These are phyloP conservation scores for Phylloporus sp. DNA, from an alignment of 768 basidiomycete genomes.

Conservation along the genomic window DNA sequence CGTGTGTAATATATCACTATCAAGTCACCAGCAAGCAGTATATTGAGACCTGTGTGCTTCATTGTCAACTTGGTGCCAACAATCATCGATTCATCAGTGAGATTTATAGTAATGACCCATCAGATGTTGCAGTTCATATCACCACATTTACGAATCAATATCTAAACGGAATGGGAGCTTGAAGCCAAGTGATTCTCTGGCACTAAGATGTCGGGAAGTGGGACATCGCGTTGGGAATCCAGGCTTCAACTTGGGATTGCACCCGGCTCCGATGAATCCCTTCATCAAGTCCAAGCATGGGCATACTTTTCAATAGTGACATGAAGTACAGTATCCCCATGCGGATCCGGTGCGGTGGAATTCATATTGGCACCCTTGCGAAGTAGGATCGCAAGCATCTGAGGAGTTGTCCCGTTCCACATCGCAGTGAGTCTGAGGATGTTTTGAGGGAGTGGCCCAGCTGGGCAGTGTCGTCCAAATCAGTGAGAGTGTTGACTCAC, in stretches of 20 bases:
- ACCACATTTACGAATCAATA: background rate
- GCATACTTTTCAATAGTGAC: background rate
- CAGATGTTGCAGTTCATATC: background rate
- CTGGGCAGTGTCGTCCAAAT: no score
- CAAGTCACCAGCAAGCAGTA: no score
- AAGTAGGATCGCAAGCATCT: background rate
- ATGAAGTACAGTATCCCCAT: background rate
- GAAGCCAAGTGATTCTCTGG: background rate
- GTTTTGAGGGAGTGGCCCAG: background rate
- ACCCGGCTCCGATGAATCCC: background rate
- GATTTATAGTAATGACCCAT: no score
- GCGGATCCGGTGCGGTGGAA: background rate
- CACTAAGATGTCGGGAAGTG: background rate
- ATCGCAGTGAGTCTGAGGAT: background rate
- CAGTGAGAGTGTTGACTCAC: no score
- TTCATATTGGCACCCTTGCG: background rate
- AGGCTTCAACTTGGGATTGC: no score
- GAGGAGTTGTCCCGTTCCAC: background rate
- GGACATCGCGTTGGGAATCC: background rate
- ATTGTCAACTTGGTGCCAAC: no score
- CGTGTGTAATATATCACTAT: no score
- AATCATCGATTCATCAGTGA: no score
- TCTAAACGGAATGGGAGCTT: background rate
- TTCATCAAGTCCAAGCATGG: background rate
- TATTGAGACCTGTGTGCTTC: no score